Evolutionary conservation across 2,329 filamentous ascomycete species (phyloP).

Genomic region (Clonostachys rhizophaga): DNA sequence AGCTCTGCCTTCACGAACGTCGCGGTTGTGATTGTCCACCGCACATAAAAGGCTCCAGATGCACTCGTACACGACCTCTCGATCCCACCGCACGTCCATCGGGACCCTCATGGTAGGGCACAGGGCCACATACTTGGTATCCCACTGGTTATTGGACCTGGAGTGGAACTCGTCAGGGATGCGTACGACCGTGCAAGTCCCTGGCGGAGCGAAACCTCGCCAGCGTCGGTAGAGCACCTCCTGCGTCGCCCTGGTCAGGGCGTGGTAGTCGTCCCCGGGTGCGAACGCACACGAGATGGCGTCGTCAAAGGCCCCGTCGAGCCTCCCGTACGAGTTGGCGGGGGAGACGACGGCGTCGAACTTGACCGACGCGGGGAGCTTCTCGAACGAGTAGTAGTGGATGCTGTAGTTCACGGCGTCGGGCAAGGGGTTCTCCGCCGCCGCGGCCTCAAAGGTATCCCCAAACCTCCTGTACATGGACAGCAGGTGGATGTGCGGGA

Average conservation of each 20-base stretch:
- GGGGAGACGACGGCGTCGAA: slow-evolving; percentile 49
- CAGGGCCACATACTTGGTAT: slow-evolving; percentile 36
- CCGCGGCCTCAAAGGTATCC: slow-evolving; percentile 30
- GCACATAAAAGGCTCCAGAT: slow-evolving; percentile 45
- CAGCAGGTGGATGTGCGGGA: slow-evolving; percentile 5
- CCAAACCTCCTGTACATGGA: slow-evolving; percentile 15
- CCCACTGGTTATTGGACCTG: slow-evolving; percentile 28
- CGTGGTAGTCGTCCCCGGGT: slow-evolving; percentile 35
- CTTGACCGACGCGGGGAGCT: slow-evolving; percentile 21
- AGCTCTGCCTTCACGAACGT: slow-evolving; percentile 3
- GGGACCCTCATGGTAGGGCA: slow-evolving; percentile 50
- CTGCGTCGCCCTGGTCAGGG: slow-evolving; percentile 40
- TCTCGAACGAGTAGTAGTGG: slow-evolving; percentile 30
- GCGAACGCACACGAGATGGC: slow-evolving; percentile 44
- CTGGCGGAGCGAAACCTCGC: slow-evolving; percentile 44
- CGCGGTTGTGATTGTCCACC: slow-evolving; percentile 40
- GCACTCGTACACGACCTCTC: slow-evolving; percentile 49
- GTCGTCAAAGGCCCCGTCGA: slow-evolving; percentile 51
- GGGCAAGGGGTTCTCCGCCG: slow-evolving; percentile 19
- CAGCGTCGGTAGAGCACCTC: slow-evolving; percentile 35
- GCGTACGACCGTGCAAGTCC: slow-evolving; percentile 40
- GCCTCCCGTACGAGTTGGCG: slow-evolving; percentile 46
- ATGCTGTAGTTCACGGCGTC: slow-evolving; percentile 21
- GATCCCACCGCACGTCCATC: slow-evolving; percentile 36
- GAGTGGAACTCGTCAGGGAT: slow-evolving; percentile 30